Base-by-base conservation (phyloP, 2,329 filamentous ascomycete genomes). In the Botrytis hyacinthi region DNA sequence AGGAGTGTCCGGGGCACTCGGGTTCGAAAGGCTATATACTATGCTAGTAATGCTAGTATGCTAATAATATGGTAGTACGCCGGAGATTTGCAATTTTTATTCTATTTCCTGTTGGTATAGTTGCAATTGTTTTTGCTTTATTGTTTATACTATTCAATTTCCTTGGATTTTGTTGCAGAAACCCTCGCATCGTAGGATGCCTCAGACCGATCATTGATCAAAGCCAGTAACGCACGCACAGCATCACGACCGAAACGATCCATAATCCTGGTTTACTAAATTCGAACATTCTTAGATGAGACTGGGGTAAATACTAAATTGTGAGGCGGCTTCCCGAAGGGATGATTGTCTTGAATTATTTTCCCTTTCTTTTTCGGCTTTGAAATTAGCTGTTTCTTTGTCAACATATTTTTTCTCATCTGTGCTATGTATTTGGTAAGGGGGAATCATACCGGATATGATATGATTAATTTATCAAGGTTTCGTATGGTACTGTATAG, bases 311-410 rank as follows among this genome's bases (percentile, higher is more conserved):
- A 18, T 29, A 57, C n/a, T 57, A 57, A 68, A 37, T 61, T 32
- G 37, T 48, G 70, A 73, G 74, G 74, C 73, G 74, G 73, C 74
- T 73, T 71, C 40, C 74, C 74, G 76, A 75, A 75, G 76, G 76
- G 74, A 77, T 77, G 76, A 73, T 72, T 78, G 76, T 77, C 76
- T 76, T 75, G 73, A 70, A 75, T 44, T 29, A 42, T 37, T 73
- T 73, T 70, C 54, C 65, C 62, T 57, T 57, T 61, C 61, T 37
- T 68, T 60, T 71, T 44, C 42, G 68, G 42, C 42, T 51, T 37
- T 65, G 40, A 42, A 48, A 48, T 61, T 51, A 37, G 32, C 37
- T 57, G 51, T 68, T 42, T 68, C 65, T 68, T 68, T 68, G 46
- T 68, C 32, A 40, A 54, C 35, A 54, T 68, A 57, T 46, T 40